Base-by-base conservation (phyloP, 345 rosid genomes). In the Eucalyptus decipiens region DNA sequence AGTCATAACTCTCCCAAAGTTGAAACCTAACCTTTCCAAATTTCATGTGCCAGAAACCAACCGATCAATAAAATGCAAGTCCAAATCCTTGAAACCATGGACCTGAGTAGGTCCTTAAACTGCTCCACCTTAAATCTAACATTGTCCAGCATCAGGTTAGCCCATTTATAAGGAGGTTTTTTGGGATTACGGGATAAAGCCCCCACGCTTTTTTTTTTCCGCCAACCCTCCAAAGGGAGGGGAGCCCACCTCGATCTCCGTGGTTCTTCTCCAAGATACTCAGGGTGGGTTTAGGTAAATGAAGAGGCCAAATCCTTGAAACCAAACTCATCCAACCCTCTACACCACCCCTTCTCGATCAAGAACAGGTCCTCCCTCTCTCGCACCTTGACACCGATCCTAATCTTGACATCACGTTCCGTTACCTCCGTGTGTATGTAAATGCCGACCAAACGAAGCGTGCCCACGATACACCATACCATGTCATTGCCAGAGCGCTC, bases 371-470 rank as follows among this genome's bases (percentile, higher is more conserved):
- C 26, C 96, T 94, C 72, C 89, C 93, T 30, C 97, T 97, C 88
- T 95, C 98, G 87, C 94, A 91, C 91, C 95, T 97, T 49, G 99
- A 96, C 87, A 90, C 94, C 56, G 98, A 95, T 88, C 94, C 90
- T 85, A 96, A 94, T 93, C 93, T 95, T 91, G 86, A 95, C 80
- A 92, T 94, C 91, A 94, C 93, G 86, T 95, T 96, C 94, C 99
- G 99, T 80, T 97, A 95, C 91, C 92, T 97, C 87, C 97, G 98
- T 24, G 96, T 93, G 11, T 97, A 96, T 86, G 92, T 65, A 7
- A 65, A 89, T 89, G 45, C 91, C 90, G 24, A 87, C 92, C 87
- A 85, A 30, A 42, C 5, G 87, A 88, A 86, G 15, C 85, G 81
- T 62, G 95, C 95, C 45, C 92, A 88, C 11, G 81, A 96, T 92